Evolutionary conservation across 1,284 basidiomycete species (phyloP).

Genomic region (Leccinum pachyderme): DNA sequence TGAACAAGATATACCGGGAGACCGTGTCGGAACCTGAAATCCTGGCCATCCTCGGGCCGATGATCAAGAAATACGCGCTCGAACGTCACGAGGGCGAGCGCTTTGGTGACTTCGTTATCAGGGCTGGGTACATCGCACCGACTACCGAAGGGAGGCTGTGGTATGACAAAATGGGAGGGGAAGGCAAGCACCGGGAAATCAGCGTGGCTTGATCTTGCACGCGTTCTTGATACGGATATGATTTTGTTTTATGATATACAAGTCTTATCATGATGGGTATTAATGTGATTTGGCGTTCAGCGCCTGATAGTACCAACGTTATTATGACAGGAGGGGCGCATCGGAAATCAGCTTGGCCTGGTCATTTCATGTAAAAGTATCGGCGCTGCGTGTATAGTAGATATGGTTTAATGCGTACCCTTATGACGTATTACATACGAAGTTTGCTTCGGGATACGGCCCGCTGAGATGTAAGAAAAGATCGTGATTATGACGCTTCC

Average conservation of each 20-base stretch:
- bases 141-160: slow-evolving; percentile 77
- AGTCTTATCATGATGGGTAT: neutral
- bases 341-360: too few species aligned
- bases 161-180: slow-evolving; percentile 80
- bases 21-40: slow-evolving; percentile 94
- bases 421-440: too few species aligned
- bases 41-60: slow-evolving; percentile 81
- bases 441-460: neutral
- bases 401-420: too few species aligned
- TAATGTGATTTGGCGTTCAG: neutral
- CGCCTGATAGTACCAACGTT: neutral
- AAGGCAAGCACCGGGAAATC: slow-evolving; percentile 47
- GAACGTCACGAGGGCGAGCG: slow-evolving; percentile 88
- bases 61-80: slow-evolving; percentile 92
- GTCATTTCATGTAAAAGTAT: too few species aligned
- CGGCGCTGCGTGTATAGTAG: neutral
- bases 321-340: neutral
- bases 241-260: neutral
- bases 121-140: slow-evolving; percentile 80
- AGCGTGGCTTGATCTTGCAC: slow-evolving; percentile 1
- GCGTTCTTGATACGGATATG: neutral
- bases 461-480: neutral
- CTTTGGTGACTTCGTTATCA: slow-evolving; percentile 95
- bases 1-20: slow-evolving; percentile 94
- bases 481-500: neutral